These are phyloP conservation scores for Termitomyces sp. DNA, from an alignment of 768 basidiomycete species.

Conservation along the genomic window DNA sequence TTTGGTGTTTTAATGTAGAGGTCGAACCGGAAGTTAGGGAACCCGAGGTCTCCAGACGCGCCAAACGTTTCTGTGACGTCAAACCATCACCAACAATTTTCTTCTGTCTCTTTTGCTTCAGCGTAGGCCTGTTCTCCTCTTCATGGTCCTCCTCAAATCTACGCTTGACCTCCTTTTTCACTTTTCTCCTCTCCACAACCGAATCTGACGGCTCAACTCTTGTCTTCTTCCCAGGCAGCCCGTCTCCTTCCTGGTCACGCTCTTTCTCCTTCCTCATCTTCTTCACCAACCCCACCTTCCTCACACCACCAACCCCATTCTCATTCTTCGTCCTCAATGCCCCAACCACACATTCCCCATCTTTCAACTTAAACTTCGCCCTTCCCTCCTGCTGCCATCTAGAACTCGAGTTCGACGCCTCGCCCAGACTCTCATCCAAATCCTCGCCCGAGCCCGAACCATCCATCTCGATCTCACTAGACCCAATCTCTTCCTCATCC, in stretches of 20 bases:
- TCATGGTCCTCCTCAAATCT: constrained; percentile 9
- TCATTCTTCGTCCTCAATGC: constrained; percentile 13
- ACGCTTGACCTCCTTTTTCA: constrained; percentile 7
- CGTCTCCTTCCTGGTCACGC: constrained; percentile 6
- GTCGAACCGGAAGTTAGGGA: background rate
- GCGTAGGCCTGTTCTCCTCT: constrained; percentile 9
- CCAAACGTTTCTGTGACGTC: background rate
- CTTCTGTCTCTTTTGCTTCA: constrained; percentile 19
- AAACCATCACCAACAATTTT: constrained; percentile 4
- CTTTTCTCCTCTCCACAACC: constrained; percentile 1
- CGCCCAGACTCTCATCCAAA: background rate
- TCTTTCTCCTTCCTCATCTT: constrained; percentile 19
- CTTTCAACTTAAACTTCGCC: background rate
- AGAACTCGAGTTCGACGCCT: background rate
- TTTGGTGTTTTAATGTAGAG: background rate
- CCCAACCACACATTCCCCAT: background rate
- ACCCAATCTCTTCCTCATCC: background rate
- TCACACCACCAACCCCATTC: constrained; percentile 8
- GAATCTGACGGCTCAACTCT: background rate
- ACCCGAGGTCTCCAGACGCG: background rate
- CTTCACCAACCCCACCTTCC: constrained; percentile 5
- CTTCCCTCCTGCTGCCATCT: background rate
- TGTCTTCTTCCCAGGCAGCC: constrained; percentile 17
- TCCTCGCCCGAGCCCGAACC: background rate
- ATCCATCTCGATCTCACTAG: background rate